A percentile compares a stretch with the other conserved stretches of the same genome.
phyloP scores from a whole-genome alignment of 73 alveolate genomes.

The Paramecium octaurelia region DNA sequence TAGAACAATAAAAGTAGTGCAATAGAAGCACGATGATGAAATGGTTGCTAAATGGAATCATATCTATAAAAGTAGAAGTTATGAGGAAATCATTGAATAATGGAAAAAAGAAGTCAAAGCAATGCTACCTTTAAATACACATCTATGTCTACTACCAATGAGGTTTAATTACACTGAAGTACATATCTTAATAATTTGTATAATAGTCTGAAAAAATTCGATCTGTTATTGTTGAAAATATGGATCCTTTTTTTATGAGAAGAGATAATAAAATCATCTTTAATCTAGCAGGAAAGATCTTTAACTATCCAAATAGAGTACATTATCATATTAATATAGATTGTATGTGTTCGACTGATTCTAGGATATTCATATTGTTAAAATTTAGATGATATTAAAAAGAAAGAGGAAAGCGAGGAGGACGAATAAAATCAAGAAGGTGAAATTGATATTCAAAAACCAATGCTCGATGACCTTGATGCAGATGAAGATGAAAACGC shows the following conservation, averaged over 20 bases:
- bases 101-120: conserved; percentile 42
- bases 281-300: conserved; percentile 17
- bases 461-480: conserved; percentile 9
- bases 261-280: conserved; percentile 5
- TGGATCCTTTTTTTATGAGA: conserved; percentile 35
- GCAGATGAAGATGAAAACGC: conserved; percentile 19
- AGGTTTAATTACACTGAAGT: conserved; percentile 31
- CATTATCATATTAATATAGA: neutral
- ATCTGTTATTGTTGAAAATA: conserved; percentile 35
- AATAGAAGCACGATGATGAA: neutral
- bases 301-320: conserved; percentile 46
- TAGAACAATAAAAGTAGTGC: neutral
- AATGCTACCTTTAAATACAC: neutral
- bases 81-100: conserved; percentile 1
- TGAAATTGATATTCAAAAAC: conserved; percentile 2
- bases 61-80: neutral
- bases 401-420: neutral
- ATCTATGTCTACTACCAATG: conserved; percentile 19
- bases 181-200: neutral
- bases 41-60: neutral
- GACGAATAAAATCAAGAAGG: neutral
- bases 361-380: conserved; percentile 4
- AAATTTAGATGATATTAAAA: neutral
- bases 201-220: conserved; percentile 20
- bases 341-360: conserved; percentile 21